These are phyloP conservation scores for Hsuehochloa calcarea DNA, from an alignment of 176 grass and related monocot genomes.

Conservation along the genomic window DNA sequence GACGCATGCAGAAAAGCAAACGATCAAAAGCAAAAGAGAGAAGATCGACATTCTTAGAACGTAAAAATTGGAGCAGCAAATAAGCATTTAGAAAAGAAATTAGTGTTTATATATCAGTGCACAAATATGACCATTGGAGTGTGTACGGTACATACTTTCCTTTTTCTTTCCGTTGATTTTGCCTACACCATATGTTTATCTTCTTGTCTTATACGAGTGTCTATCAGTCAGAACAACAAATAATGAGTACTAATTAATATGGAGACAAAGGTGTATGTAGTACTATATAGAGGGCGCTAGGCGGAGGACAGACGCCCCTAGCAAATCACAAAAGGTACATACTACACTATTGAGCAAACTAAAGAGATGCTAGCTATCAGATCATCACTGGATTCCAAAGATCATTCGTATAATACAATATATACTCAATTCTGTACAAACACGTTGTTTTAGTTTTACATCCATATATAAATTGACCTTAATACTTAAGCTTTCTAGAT, in stretches of 20 bases:
- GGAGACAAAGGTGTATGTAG: neutral
- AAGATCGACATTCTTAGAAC: neutral
- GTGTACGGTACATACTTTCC: neutral
- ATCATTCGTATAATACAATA: neutral
- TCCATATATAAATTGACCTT: neutral
- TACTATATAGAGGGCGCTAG: neutral
- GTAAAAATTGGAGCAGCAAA: neutral
- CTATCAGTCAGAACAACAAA: too few species aligned
- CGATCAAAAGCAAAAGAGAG: neutral
- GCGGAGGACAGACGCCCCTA: neutral
- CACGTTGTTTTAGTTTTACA: neutral
- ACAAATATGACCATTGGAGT: neutral
- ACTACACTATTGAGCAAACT: neutral
- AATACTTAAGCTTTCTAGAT: neutral
- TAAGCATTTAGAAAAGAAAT: neutral
- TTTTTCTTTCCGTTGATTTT: neutral
- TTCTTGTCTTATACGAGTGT: neutral
- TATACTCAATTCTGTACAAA: neutral
- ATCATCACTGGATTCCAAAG: neutral
- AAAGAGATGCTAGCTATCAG: neutral
- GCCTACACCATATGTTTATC: neutral
- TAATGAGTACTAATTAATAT: neutral
- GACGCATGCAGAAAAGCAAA: neutral
- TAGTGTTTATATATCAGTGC: neutral
- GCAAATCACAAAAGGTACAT: neutral